Evolutionary conservation across 768 basidiomycete species (phyloP).

Genomic region (Tricholomella constricta): DNA sequence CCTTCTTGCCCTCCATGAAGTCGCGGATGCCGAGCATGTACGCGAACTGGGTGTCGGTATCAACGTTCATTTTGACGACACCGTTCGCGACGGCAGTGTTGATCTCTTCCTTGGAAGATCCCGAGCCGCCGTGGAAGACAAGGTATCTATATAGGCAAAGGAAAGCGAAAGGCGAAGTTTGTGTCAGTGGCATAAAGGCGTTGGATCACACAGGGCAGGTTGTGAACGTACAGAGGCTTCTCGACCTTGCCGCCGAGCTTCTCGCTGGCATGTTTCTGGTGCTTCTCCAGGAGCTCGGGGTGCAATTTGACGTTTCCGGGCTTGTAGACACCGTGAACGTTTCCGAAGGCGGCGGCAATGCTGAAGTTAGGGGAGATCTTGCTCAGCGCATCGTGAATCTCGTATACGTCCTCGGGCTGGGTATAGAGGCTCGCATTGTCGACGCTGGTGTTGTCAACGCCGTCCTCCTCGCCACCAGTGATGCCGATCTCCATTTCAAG

Average conservation of each 20-base stretch:
- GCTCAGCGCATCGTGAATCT: slow-evolving; percentile 84
- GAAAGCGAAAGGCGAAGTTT: too few species aligned
- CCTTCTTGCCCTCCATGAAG: slow-evolving; percentile 84
- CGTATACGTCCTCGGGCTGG: slow-evolving; percentile 94
- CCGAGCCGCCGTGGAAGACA: slow-evolving; percentile 99
- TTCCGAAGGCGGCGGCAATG: slow-evolving; percentile 97
- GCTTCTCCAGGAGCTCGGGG: slow-evolving; percentile 89
- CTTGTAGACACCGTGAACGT: slow-evolving; percentile 99
- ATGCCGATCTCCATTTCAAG: slow-evolving; percentile 99
- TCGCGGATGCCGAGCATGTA: slow-evolving; percentile 89
- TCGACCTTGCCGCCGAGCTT: slow-evolving; percentile 63
- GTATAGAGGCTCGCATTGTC: slow-evolving; percentile 96
- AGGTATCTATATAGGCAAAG: slow-evolving; percentile 65
- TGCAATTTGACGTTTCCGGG: slow-evolving; percentile 95
- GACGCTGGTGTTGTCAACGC: slow-evolving; percentile 95
- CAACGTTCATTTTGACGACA: slow-evolving; percentile 99
- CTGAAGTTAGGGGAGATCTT: slow-evolving; percentile 91
- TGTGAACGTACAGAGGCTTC: slow-evolving; percentile 78
- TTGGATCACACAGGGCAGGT: neutral
- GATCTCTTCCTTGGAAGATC: slow-evolving; percentile 96
- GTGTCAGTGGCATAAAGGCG: too few species aligned
- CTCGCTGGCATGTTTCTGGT: slow-evolving; percentile 75
- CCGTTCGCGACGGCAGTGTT: slow-evolving; percentile 86
- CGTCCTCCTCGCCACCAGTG: slow-evolving; percentile 99
- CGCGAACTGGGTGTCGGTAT: slow-evolving; percentile 93